These are phyloP conservation scores for Hypoxylon sp. DNA, from an alignment of 2,329 filamentous ascomycete genomes.

Conservation along the genomic window DNA sequence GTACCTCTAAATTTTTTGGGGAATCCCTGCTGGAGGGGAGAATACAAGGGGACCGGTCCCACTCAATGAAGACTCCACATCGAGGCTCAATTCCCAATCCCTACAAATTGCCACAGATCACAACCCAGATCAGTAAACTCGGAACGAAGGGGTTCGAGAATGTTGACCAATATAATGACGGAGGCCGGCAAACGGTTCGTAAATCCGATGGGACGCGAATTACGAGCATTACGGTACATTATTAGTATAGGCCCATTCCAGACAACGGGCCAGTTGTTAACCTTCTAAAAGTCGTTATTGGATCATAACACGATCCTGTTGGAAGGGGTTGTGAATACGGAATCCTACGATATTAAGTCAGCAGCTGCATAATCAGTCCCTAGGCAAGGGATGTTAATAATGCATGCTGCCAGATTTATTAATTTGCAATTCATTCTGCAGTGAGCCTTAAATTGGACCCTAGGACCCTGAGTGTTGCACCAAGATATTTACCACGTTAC, in stretches of 20 bases:
- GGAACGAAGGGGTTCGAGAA: slow-evolving; percentile 34
- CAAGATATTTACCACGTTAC: background rate
- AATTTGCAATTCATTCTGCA: slow-evolving; percentile 24
- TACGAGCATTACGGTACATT: slow-evolving; percentile 2
- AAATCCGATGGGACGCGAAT: slow-evolving; percentile 13
- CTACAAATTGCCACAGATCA: slow-evolving; percentile 35
- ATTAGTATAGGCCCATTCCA: background rate
- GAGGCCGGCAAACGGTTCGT: slow-evolving; percentile 27
- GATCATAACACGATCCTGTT: slow-evolving; percentile 13
- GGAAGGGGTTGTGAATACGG: slow-evolving; percentile 8
- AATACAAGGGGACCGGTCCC: slow-evolving; percentile 11
- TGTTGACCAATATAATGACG: slow-evolving; percentile 29
- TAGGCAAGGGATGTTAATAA: slow-evolving; percentile 29
- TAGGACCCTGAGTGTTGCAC: slow-evolving; percentile 39
- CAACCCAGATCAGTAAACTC: slow-evolving; percentile 39
- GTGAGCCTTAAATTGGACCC: slow-evolving; percentile 32
- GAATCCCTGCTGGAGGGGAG: slow-evolving; percentile 34
- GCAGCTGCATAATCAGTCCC: background rate
- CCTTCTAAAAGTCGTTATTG: slow-evolving; percentile 10
- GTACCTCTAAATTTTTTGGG: slow-evolving; percentile 23
- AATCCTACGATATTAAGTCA: slow-evolving; percentile 21
- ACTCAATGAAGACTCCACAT: slow-evolving; percentile 7
- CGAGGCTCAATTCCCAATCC: slow-evolving; percentile 23
- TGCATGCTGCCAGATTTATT: slow-evolving; percentile 41
- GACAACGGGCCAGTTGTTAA: slow-evolving; percentile 17